phyloP scores from a whole-genome alignment of 768 basidiomycete species.

The Leccinum longicurvipes region DNA sequence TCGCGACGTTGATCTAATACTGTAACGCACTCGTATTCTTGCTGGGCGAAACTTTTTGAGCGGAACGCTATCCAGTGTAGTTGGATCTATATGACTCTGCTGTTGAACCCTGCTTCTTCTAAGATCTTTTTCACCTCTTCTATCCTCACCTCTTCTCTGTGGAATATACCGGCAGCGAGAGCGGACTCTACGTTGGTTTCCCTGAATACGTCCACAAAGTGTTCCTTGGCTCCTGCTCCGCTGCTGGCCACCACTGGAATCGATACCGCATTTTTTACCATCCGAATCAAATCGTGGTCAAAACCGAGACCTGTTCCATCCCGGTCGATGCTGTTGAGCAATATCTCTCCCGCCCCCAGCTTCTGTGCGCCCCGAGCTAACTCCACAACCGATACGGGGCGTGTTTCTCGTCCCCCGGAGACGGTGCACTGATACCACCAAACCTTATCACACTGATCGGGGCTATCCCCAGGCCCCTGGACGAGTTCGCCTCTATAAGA shows the following conservation, averaged over 20 bases:
- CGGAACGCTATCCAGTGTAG: no score
- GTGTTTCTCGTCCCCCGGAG: slow-evolving; percentile 82
- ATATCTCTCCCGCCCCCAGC: slow-evolving; percentile 92
- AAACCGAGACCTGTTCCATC: slow-evolving; percentile 94
- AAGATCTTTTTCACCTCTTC: slow-evolving; percentile 70
- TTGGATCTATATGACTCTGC: slow-evolving; percentile 31
- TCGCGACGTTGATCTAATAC: slow-evolving; percentile 29
- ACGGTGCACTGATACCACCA: slow-evolving; percentile 99
- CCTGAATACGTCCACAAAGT: slow-evolving; percentile 87
- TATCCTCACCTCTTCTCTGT: slow-evolving; percentile 84
- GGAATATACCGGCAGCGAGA: slow-evolving; percentile 96
- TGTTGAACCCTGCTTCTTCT: slow-evolving; percentile 45
- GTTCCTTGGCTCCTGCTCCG: slow-evolving; percentile 78
- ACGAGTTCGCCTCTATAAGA: slow-evolving; percentile 66
- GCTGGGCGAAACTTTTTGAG: neutral
- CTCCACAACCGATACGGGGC: slow-evolving; percentile 84
- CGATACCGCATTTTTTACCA: slow-evolving; percentile 71
- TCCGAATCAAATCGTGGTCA: slow-evolving; percentile 75
- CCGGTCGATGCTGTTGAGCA: slow-evolving; percentile 94
- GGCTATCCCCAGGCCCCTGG: slow-evolving; percentile 37
- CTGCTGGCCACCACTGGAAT: slow-evolving; percentile 96
- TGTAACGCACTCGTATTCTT: slow-evolving; percentile 25
- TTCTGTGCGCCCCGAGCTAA: slow-evolving; percentile 87
- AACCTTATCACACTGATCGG: slow-evolving; percentile 62
- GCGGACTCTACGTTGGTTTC: slow-evolving; percentile 84